Base-by-base conservation (phyloP, 192 early-diverging fungal genomes). In the Coemansia sp. region DNA sequence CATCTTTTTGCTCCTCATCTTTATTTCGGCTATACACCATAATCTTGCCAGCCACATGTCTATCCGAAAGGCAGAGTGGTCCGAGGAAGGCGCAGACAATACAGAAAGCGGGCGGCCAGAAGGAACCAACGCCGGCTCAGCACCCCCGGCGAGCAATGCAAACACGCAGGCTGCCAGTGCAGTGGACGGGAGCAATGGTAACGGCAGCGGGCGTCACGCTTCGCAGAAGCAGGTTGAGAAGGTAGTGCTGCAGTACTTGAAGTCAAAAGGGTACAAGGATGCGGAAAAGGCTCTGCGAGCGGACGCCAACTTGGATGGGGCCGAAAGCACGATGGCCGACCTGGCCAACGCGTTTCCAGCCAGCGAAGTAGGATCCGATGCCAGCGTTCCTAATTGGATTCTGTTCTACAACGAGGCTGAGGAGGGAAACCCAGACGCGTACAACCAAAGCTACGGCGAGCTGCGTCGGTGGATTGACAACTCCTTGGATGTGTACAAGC, bases 401-500 rank as follows among this genome's bases (percentile, higher is more conserved):
- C 59, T 83, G 43, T 80, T 82, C 62, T 88, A 86, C 73, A 80
- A 70, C 58, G 83, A 87, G 60, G 80, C 72, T 26, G 90, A 86
- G 76, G 73, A 75, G 57, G 88, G 82, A 10, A 90, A 92, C 60
- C 88, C 92, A 4, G 85, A 89, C 54, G 85, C 85, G 9, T 95
- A 95, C 55, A 84, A 87, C 37, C 65, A 82, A 37, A 86, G 83
- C 48, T 97, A 97, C 73, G 78, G 71, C 15, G 79, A 80, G 56
- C 73, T 99, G 46, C 69, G 88, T 37, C 79, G 82, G 32, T 96
- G 91, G 92, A 87, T 97, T 35, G 92, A 97, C 45, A 88, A 88
- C 53, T 97, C 93, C 5, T 80, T 99, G 38, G 97, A 97, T 59
- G 82, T 85, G 56, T 99, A 93, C 82, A 92, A 94, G 86, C 77